A percentile compares a stretch with the other conserved stretches of the same genome.
Evolutionary conservation across 2,329 filamentous ascomycete genomes (phyloP).

Genomic region (Botrytis aclada): DNA sequence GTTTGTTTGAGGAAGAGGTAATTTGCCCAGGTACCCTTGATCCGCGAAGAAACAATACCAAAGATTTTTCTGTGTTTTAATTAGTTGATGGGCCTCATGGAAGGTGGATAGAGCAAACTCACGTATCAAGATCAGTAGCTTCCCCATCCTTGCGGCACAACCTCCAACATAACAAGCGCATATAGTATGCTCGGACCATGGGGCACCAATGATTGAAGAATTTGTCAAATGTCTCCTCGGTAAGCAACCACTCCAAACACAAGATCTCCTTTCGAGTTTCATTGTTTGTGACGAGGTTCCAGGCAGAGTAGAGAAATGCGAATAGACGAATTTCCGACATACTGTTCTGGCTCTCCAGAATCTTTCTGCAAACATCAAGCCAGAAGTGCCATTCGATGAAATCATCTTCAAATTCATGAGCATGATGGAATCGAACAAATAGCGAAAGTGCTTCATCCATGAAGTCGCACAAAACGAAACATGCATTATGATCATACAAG

Average conservation of each 20-base stretch:
- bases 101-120: constrained; percentile 38
- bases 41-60: constrained; percentile 52
- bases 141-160: constrained; percentile 59
- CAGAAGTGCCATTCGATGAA: constrained; percentile 65
- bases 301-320: constrained; percentile 64
- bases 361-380: constrained; percentile 62
- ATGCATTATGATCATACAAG: constrained; percentile 66
- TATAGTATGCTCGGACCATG: constrained; percentile 74
- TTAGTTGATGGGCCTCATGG: constrained; percentile 28
- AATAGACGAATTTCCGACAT: constrained; percentile 69
- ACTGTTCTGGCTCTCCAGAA: constrained; percentile 68
- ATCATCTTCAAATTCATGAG: constrained; percentile 38
- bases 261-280: constrained; percentile 56
- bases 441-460: constrained; percentile 66
- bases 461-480: constrained; percentile 71
- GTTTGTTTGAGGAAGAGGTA: constrained; percentile 58
- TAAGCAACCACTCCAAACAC: constrained; percentile 61
- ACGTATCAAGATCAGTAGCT: constrained; percentile 53
- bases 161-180: constrained; percentile 70
- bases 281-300: constrained; percentile 57
- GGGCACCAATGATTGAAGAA: constrained; percentile 75
- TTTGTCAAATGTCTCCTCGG: constrained; percentile 59
- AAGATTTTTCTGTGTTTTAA: constrained; percentile 52
- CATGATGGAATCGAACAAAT: constrained; percentile 57
- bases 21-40: constrained; percentile 61